A percentile compares a stretch with the other conserved stretches of the same genome.
Conservation (phyloP, 768 basidiomycete genomes). For the Pulveroboletus ravenelii region DNA sequence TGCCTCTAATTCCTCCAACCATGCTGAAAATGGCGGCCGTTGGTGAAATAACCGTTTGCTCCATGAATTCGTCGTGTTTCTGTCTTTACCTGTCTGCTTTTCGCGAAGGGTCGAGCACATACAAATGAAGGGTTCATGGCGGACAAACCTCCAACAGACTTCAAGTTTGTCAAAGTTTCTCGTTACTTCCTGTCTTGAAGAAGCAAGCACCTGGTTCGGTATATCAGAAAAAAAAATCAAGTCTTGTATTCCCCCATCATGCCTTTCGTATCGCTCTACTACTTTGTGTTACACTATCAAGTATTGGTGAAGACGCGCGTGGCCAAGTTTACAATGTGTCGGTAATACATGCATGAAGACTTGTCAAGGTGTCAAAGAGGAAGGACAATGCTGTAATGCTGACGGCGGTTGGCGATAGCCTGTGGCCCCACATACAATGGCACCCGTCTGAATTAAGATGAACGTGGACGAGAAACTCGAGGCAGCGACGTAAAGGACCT, state of each 20-base stretch:
- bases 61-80: constrained; percentile 24
- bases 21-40: constrained; percentile 44
- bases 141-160: constrained; percentile 33
- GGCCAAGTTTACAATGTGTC: constrained; percentile 35
- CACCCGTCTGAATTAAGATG: constrained; percentile 22
- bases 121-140: constrained; percentile 40
- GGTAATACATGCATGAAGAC: constrained; percentile 36
- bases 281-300: constrained; percentile 43
- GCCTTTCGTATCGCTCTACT: constrained; percentile 44
- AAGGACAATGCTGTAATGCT: constrained; percentile 12
- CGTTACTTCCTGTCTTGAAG: constrained; percentile 47
- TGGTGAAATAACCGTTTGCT: constrained; percentile 48
- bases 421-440: not conserved
- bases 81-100: constrained; percentile 24
- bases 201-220: constrained; percentile 47
- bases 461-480: constrained; percentile 15
- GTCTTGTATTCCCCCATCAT: constrained; percentile 40
- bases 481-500: not conserved
- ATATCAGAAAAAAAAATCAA: constrained; percentile 53
- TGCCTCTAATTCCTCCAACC: constrained; percentile 33
- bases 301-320: constrained; percentile 34
- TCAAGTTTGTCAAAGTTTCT: constrained; percentile 50
- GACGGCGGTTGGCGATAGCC: constrained; percentile 3
- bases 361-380: constrained; percentile 19
- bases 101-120: constrained; percentile 40